Base-by-base conservation (phyloP, 345 rosid species). In the Dimocarpus longan region DNA sequence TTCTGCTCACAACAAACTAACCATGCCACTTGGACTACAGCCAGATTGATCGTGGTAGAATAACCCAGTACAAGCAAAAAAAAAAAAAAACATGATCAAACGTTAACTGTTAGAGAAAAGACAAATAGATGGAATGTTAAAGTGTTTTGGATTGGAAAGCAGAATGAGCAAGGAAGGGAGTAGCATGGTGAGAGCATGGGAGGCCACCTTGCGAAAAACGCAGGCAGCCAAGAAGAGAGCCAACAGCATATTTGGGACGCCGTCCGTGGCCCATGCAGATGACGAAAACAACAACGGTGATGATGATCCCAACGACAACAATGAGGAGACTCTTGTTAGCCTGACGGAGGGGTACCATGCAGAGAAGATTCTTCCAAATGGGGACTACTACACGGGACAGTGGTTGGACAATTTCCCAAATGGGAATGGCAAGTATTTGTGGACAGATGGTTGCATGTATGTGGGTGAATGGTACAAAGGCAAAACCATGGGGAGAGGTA, bases 401-500 rank as follows among this genome's bases (percentile, higher is more conserved):
- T 95, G 97, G 99, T 80, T 79, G 66, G 96, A 93, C 37, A 95
- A 85, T 78, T 88, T 95, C 68, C 98, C 99, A 3, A 85, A 90
- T 37, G 99, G 99, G 5, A 88, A 88, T 32, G 99, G 99, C 0
- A 95, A 92, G 74, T 95, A 95, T 80, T 75, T 95, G 1, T 95
- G 98, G 99, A 88, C 95, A 0, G 98, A 95, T 9, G 97, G 99
- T 0, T 95, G 98, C 82, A 90, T 87, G 88, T 95, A 92, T 54
- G 82, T 89, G 2, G 99, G 99, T 11, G 96, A 93, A 40, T 95
- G 99, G 99, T 82, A 82, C 70, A 87, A 78, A 68, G 99, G 99
- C 0, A 93, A 93, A 80, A 88, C 89, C 6, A 92, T 84, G 95
- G 99, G 99, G 28, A 82, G 70, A 50, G 99, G 99, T 5, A 84